These are phyloP conservation scores for Eucommia ulmoides DNA, from an alignment of 257 asterid genomes.

Conservation along the genomic window DNA sequence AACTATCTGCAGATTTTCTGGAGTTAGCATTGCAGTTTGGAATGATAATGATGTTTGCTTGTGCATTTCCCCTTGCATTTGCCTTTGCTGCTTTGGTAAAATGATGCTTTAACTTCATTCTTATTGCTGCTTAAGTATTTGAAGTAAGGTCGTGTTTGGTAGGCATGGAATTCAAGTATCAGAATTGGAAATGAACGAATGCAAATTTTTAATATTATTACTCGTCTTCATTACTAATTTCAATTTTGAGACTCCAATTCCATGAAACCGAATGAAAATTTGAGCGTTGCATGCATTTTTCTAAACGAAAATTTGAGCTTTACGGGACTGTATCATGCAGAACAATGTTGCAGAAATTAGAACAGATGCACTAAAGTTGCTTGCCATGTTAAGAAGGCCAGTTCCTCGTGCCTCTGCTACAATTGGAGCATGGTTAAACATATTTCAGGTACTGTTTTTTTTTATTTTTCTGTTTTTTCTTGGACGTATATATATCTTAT, in stretches of 20 bases:
- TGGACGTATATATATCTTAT: no score
- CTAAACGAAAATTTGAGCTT: no score
- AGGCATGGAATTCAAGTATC: no score
- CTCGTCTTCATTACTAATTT: no score
- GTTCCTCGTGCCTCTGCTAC: slow-evolving; percentile 77
- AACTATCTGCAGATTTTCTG: slow-evolving; percentile 58
- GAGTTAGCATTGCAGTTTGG: slow-evolving; percentile 96
- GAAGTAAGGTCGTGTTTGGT: no score
- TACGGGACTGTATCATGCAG: slow-evolving; percentile 35
- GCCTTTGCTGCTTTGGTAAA: slow-evolving; percentile 83
- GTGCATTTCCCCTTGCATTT: slow-evolving; percentile 93
- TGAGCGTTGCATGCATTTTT: not conserved
- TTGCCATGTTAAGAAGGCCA: slow-evolving; percentile 82
- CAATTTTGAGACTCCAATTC: no score
- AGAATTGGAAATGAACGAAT: no score
- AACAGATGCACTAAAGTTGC: slow-evolving; percentile 84
- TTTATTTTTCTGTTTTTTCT: not conserved
- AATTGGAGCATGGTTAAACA: slow-evolving; percentile 93
- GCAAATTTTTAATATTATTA: no score
- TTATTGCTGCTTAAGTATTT: no score
- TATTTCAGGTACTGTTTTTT: slow-evolving; percentile 58
- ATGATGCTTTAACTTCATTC: not conserved
- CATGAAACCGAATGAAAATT: not conserved
- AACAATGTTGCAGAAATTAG: slow-evolving; percentile 84
- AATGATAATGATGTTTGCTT: slow-evolving; percentile 96